Conservation (phyloP, 805 yeast genomes). For the Starmerella stellata region DNA sequence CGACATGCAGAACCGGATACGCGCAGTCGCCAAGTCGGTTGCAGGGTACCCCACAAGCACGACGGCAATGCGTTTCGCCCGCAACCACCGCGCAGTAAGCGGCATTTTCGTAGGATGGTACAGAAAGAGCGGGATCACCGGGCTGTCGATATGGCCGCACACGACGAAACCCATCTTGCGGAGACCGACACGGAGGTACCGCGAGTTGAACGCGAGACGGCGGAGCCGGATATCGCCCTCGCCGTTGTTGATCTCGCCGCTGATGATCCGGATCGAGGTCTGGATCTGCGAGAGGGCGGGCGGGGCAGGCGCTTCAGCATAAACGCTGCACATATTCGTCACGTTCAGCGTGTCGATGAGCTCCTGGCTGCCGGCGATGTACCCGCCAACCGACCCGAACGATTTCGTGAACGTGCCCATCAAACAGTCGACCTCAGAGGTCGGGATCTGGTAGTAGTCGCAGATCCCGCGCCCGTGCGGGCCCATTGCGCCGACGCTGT, state of each 20-base stretch:
- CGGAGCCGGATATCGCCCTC: conserved; percentile 83
- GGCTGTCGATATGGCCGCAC: conserved; percentile 89
- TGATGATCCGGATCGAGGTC: conserved; percentile 58
- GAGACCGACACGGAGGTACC: conserved; percentile 78
- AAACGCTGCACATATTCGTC: conserved; percentile 50
- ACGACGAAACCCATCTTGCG: conserved; percentile 86
- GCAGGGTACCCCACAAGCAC: conserved; percentile 98
- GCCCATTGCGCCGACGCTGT: conserved; percentile 97
- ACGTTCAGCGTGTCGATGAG: conserved; percentile 59
- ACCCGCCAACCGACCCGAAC: conserved; percentile 98
- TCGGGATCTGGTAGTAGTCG: conserved; percentile 71
- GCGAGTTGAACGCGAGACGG: conserved; percentile 87
- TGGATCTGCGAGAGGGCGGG: conserved; percentile 79
- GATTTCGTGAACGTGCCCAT: conserved; percentile 98
- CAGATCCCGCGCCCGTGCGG: conserved; percentile 87
- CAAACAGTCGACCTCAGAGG: conserved; percentile 59
- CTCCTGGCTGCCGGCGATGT: conserved; percentile 57
- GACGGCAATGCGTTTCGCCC: conserved; percentile 67
- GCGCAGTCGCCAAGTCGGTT: conserved; percentile 72
- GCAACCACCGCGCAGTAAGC: conserved; percentile 66
- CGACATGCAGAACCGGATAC: conserved; percentile 85
- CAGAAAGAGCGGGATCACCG: conserved; percentile 75
- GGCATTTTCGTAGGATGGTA: conserved; percentile 93
- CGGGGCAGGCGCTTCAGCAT: conserved; percentile 79
- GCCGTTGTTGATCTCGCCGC: conserved; percentile 72